These are phyloP conservation scores for Phytophthora cajani DNA, from an alignment of 352 stramenopile genomes.

Conservation along the genomic window DNA sequence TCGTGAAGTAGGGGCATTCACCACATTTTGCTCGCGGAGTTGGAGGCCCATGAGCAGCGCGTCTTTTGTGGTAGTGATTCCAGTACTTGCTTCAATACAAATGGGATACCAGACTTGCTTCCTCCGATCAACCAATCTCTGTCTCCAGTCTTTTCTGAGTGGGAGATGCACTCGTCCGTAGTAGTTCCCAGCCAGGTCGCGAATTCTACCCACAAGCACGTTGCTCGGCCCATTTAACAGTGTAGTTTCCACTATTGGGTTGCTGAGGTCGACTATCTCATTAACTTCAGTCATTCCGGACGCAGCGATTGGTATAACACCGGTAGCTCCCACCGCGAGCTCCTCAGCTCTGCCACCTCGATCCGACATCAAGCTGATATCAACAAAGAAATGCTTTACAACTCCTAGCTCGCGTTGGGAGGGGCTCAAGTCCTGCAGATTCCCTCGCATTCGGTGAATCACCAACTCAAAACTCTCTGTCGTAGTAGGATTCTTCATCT, in stretches of 20 bases:
- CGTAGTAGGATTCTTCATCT: neutral
- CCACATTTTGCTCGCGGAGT: neutral
- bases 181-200: slow-evolving; percentile 22
- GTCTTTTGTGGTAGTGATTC: slow-evolving; percentile 8
- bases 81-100: slow-evolving; percentile 7
- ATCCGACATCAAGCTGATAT: slow-evolving; percentile 26
- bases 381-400: slow-evolving; percentile 22
- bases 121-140: slow-evolving; percentile 15
- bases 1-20: neutral
- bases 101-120: slow-evolving; percentile 20
- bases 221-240: slow-evolving; percentile 8
- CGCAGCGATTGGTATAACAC: slow-evolving; percentile 10
- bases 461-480: slow-evolving; percentile 27
- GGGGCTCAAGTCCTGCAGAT: neutral
- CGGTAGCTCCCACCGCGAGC: slow-evolving; percentile 17
- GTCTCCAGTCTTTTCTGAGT: slow-evolving; percentile 40
- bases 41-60: slow-evolving; percentile 34
- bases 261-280: slow-evolving; percentile 34
- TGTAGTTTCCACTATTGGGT: slow-evolving; percentile 17
- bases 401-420: neutral
- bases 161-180: slow-evolving; percentile 40
- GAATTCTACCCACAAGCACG: slow-evolving; percentile 34
- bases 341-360: slow-evolving; percentile 8
- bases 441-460: slow-evolving; percentile 30
- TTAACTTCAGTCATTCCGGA: slow-evolving; percentile 25